Base-by-base conservation (phyloP, 2,329 filamentous ascomycete species). In the Epicoccum sorghinum region DNA sequence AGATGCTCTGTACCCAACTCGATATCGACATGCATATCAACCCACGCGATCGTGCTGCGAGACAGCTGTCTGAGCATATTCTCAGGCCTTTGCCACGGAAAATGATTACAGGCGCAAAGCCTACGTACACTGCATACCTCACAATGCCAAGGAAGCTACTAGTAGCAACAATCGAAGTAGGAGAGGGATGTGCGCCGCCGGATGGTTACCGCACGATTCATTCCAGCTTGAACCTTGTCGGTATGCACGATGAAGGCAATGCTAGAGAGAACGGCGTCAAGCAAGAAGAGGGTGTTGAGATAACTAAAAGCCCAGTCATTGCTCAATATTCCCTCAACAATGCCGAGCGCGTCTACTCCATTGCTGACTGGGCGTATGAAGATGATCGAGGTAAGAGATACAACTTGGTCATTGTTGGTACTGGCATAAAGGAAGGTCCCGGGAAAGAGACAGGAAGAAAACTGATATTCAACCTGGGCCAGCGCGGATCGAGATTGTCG, bases 281-380 rank as follows among this genome's bases (percentile, higher is more conserved):
- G 40, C 57, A 58, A 22, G 68, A 73, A 48, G 55, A 59, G 2
- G 45, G 35, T 9, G 45, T 52, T 3, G 46, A 49, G 14, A 33
- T 75, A 36, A 72, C 75, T 3, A 76, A 73, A 13, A 71, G 75
- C 4, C 67, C 73, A 0, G 70, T 79, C 0, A 74, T 80, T 1
- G 83, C 81, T 52, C 82, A 87, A 27, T 80, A 78, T 13, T 82
- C 82, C 3, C 75, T 91, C 13, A 79, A 83, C 39, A 59, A 73
- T 0, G 82, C 82, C 0, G 86, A 89, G 58, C 80, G 79, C 35
- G 82, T 92, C 1, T 78, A 84, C 38, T 80, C 83, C 1, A 70
- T 92, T 7, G 71, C 82, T 1, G 86, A 90, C 57, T 92, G 89
- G 89, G 70, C 78, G 4, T 85, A 83, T 57, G 74, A 77, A 29